Percentiles rank a stretch among this genome's conserved stretches.
These are phyloP conservation scores for Mortierella sp. DNA, from an alignment of 371 early-diverging fungal genomes.

Conservation along the genomic window DNA sequence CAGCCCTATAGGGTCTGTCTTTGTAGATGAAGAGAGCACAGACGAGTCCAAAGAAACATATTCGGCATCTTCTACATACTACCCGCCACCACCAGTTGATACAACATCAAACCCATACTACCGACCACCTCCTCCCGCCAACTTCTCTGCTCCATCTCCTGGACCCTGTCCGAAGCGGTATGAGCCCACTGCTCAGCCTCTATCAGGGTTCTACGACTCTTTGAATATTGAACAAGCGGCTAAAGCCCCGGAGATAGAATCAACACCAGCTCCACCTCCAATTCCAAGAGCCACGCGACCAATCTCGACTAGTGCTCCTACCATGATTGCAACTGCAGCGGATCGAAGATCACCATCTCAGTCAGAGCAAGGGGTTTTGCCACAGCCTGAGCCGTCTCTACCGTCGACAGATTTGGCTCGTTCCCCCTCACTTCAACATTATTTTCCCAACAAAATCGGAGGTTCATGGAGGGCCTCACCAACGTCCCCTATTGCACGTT, in stretches of 20 bases:
- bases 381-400: background rate
- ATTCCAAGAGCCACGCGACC: conserved; percentile 2
- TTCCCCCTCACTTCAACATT: background rate
- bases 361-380: background rate
- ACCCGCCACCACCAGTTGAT: conserved; percentile 17
- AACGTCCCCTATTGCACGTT: background rate
- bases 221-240: background rate
- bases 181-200: background rate
- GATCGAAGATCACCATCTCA: background rate
- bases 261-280: background rate
- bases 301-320: background rate
- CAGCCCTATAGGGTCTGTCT: conserved; percentile 8
- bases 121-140: conserved; percentile 10
- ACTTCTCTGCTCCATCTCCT: conserved; percentile 2
- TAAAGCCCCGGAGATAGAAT: background rate
- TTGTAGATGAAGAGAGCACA: background rate
- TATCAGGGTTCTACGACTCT: conserved; percentile 4
- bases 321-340: background rate
- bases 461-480: background rate
- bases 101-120: conserved; percentile 10
- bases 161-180: background rate
- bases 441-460: background rate
- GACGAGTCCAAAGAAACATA: background rate
- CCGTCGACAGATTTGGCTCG: background rate
- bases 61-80: background rate